Evolutionary conservation across 163 green algal genomes (phyloP).

Genomic region (Scenedesmus sp.): DNA sequence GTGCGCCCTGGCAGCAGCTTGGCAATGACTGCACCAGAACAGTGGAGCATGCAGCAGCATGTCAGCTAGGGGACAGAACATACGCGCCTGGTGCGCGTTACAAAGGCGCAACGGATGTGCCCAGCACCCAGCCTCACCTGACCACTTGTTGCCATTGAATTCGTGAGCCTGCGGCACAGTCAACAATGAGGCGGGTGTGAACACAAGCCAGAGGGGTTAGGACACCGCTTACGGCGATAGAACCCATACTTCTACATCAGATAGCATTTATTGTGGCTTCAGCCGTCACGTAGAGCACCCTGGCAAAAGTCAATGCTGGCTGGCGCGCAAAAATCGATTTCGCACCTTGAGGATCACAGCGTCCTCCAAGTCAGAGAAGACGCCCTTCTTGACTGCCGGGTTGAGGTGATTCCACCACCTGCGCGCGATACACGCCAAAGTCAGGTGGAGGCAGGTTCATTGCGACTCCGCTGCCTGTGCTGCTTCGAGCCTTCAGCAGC

Average conservation of each 20-base stretch:
- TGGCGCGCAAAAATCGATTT: neutral
- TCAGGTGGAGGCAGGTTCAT: neutral
- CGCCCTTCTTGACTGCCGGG: conserved; percentile 83
- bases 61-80: conserved; percentile 24
- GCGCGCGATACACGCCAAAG: neutral
- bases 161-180: conserved; percentile 62
- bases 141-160: conserved; percentile 83
- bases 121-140: conserved; percentile 55
- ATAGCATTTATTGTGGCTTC: neutral
- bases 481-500: neutral
- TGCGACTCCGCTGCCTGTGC: neutral
- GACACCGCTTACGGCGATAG: neutral
- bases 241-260: neutral
- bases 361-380: conserved; percentile 73
- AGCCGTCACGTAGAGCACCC: neutral
- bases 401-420: conserved; percentile 96
- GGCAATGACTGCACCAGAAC: conserved; percentile 77
- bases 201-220: neutral
- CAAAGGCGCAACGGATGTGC: neutral
- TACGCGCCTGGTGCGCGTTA: too few relatives aligned
- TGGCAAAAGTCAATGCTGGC: neutral
- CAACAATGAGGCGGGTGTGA: neutral
- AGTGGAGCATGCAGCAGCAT: neutral
- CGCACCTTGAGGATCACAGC: conserved; percentile 68
- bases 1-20: conserved; percentile 85